Conservation (phyloP, 345 rosid genomes). For the Populus alba region DNA sequence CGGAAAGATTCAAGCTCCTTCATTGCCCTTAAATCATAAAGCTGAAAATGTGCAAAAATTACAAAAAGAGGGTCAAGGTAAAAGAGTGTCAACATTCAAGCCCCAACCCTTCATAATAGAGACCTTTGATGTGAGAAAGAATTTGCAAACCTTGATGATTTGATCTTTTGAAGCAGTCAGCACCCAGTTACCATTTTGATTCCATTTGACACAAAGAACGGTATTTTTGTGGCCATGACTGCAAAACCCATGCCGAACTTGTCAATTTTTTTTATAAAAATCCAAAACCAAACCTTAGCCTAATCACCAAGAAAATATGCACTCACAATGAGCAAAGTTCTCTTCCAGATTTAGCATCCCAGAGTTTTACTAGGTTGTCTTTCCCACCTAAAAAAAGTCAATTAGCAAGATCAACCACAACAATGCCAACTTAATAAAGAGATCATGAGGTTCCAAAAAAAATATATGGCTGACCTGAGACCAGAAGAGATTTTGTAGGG, state of each 20-base stretch:
- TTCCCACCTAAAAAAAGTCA: conserved; percentile 67
- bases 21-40: conserved; percentile 96
- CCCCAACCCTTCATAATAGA: conserved; percentile 1
- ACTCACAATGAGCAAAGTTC: conserved; percentile 96
- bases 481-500: conserved; percentile 88
- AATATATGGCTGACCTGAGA: conserved; percentile 62
- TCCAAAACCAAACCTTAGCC: not conserved
- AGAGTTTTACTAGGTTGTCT: conserved; percentile 96
- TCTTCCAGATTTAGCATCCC: conserved; percentile 91
- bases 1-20: conserved; percentile 99
- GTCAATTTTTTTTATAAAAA: conserved; percentile 1
- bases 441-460: conserved; percentile 2
- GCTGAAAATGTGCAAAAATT: conserved; percentile 35
- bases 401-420: not conserved
- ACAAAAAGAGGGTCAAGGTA: not conserved
- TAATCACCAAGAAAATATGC: conserved; percentile 11
- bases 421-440: not conserved
- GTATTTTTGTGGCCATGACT: conserved; percentile 99
- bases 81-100: not conserved
- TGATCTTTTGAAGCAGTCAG: conserved; percentile 96
- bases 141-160: conserved; percentile 65
- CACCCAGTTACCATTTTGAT: conserved; percentile 98
- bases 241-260: conserved; percentile 25
- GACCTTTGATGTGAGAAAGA: conserved; percentile 11
- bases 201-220: conserved; percentile 97